A percentile compares a stretch with the other conserved stretches of the same genome.
Evolutionary conservation across 441 rosid species (phyloP).

Genomic region (Populus hybrid): DNA sequence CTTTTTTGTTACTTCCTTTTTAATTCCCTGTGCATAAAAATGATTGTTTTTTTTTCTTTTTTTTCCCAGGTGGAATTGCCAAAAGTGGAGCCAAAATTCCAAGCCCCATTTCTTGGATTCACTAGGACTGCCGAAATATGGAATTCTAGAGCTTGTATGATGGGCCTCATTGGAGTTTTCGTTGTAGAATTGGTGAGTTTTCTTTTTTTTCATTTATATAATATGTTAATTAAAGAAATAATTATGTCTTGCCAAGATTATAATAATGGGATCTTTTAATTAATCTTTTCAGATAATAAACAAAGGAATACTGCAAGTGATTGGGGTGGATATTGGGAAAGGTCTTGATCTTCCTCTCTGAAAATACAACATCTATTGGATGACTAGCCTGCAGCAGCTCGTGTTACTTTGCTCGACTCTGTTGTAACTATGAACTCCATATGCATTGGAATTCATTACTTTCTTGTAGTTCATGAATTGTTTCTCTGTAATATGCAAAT

Average conservation of each 20-base stretch:
- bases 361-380: slow-evolving; percentile 9
- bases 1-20: neutral
- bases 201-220: neutral
- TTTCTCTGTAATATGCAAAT: neutral
- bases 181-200: slow-evolving; percentile 63
- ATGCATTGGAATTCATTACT: neutral
- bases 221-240: neutral
- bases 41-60: neutral
- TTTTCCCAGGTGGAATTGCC: slow-evolving; percentile 56
- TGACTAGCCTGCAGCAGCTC: neutral
- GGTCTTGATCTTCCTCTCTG: slow-evolving; percentile 84
- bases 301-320: slow-evolving; percentile 63
- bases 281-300: slow-evolving; percentile 51
- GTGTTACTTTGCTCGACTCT: neutral
- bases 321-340: slow-evolving; percentile 75
- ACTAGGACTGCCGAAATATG: slow-evolving; percentile 73
- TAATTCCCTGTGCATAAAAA: neutral
- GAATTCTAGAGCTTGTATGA: slow-evolving; percentile 95
- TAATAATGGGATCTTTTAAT: neutral
- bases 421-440: neutral
- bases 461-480: neutral
- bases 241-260: neutral
- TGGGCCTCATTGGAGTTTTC: slow-evolving; percentile 67
- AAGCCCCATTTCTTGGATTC: slow-evolving; percentile 67
- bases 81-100: slow-evolving; percentile 60